Evolutionary conservation across 129 eudicot genomes (phyloP), one percentile per base, ranked within the genome.

Genomic region (Chrysanthemum seticuspe): DNA sequence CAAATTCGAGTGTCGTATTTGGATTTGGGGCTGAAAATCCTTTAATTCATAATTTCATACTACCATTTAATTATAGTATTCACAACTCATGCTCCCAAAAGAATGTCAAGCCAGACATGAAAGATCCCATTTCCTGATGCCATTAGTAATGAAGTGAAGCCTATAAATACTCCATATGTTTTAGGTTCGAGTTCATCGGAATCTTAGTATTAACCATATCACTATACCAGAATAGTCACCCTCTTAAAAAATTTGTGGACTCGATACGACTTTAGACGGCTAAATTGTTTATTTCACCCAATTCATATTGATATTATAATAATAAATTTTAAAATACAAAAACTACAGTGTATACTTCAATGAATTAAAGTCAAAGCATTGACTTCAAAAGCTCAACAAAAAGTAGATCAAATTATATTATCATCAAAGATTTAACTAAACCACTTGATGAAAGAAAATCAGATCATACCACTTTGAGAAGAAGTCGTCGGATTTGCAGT

Each of bases 391-490:
- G 6, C 5, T 68, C n/a, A 59, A 68, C 18, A 72, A 62, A 74
- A 11, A 31, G 52, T 13, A 48, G 34, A 71, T 56, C 68, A 67
- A 27, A 5, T 57, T 60, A 50, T 51, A 63, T 65, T 4, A 27
- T 0, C 62, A 72, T 25, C 48, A 58, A 49, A 11, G 23, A 19
- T 25, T 68, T 61, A 77, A 61, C 23, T 40, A 27, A 64, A 71
- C 25, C 57, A 40, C 21, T 19, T 34, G 23, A 27, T 9, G 71
- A 25, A 23, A 10, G 27, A 16, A 9, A 71, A 34, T 21, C 56
- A 72, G 29, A 49, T 31, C 61, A 49, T 95, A 95, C 97, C 99
- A 95, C 99, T 95, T 90, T 95, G 75, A 95, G 96, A 80, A 90
- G 78, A 81, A 95, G 85, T 71, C 97, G 90, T 23, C 90, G 87